Conservation (phyloP, 129 eudicot genomes). For the Flaveria linearis region DNA sequence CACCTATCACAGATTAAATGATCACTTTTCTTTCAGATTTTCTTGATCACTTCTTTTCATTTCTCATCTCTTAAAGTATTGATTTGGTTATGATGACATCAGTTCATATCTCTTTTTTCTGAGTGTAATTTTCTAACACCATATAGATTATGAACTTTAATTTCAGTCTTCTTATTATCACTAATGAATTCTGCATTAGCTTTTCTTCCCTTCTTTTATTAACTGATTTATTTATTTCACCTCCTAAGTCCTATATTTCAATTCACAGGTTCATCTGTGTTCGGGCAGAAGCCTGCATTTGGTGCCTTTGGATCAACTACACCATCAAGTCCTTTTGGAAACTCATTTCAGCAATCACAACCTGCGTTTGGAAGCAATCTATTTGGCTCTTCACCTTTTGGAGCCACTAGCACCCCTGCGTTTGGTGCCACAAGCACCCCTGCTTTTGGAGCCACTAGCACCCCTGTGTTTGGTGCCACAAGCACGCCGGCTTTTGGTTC, state of each 20-base stretch:
- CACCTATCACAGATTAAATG: neutral
- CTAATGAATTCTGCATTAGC: neutral
- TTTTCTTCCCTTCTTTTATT: neutral
- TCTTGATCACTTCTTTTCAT: neutral
- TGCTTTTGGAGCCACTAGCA: slow-evolving; percentile 38
- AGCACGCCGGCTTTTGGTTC: slow-evolving; percentile 51
- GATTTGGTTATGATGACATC: slow-evolving; percentile 9
- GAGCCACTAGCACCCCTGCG: slow-evolving; percentile 67
- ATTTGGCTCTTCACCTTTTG: slow-evolving; percentile 77
- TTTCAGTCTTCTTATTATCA: neutral
- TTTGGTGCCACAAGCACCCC: slow-evolving; percentile 49
- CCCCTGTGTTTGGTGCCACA: slow-evolving; percentile 41
- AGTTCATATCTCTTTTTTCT: neutral
- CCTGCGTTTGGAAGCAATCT: slow-evolving; percentile 77
- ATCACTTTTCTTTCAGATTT: neutral
- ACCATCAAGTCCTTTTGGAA: slow-evolving; percentile 81
- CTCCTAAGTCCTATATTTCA: neutral
- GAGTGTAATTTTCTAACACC: neutral
- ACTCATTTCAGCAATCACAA: slow-evolving; percentile 81
- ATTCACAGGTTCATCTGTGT: slow-evolving; percentile 63
- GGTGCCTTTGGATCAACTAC: slow-evolving; percentile 85
- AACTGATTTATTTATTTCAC: slow-evolving; percentile 4
- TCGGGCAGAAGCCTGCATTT: slow-evolving; percentile 89
- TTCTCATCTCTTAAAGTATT: neutral
- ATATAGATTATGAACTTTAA: neutral